Evolutionary conservation across 768 basidiomycete genomes (phyloP).

Genomic region (Mycena olivaceomarginata): DNA sequence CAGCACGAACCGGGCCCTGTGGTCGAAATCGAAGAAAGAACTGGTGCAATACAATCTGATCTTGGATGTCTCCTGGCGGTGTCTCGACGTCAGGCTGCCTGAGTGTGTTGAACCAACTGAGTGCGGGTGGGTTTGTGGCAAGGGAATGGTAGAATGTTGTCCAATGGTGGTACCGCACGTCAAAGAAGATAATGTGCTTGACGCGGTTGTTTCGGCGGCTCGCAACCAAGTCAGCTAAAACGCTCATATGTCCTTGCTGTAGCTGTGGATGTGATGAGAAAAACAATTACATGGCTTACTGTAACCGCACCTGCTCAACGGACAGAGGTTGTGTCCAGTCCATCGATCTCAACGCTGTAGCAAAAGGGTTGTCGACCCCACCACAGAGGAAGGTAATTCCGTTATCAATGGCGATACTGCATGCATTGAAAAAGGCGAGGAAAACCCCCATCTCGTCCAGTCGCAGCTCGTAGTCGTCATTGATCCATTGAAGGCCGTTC

Average conservation of each 20-base stretch:
- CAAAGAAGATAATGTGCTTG: slow-evolving; percentile 1
- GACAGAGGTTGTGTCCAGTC: slow-evolving; percentile 1
- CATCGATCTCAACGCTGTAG: neutral
- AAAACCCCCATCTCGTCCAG: slow-evolving; percentile 8
- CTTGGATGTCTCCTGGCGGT: neutral
- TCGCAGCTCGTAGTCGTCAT: neutral
- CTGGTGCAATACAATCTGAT: neutral
- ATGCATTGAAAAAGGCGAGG: neutral
- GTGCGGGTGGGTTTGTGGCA: too few species aligned
- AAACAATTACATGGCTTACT: neutral
- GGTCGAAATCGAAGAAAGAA: neutral
- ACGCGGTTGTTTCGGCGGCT: neutral
- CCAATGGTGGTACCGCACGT: neutral
- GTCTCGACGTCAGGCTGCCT: neutral
- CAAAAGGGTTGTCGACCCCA: neutral
- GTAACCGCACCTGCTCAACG: neutral
- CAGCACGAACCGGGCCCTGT: neutral
- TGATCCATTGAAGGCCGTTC: neutral
- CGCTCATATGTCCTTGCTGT: neutral
- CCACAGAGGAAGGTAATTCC: slow-evolving; percentile 5
- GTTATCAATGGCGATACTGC: neutral
- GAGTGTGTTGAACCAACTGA: neutral
- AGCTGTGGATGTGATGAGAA: neutral
- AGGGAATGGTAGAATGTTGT: neutral
- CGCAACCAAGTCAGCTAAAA: neutral